A percentile compares a stretch with the other conserved stretches of the same genome.
Conservation (phyloP, 2,329 filamentous ascomycete species). For the Ophiostoma montium region DNA sequence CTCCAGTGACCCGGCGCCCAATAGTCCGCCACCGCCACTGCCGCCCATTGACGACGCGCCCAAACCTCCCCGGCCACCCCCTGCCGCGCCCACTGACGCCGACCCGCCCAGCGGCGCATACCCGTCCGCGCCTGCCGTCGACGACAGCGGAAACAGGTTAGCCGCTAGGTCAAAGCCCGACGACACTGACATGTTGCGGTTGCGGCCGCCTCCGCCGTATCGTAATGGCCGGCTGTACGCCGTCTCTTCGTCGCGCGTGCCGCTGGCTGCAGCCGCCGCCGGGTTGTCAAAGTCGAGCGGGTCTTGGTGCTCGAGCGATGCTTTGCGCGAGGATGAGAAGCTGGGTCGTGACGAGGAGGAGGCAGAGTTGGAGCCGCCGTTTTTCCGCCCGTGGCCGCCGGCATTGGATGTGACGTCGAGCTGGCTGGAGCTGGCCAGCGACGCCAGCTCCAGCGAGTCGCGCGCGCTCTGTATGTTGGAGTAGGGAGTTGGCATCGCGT, state of each 20-base stretch:
- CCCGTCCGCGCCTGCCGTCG: conserved; percentile 49
- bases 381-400: conserved; percentile 30
- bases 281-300: conserved; percentile 52
- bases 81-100: conserved; percentile 31
- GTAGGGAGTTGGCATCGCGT: conserved; percentile 27
- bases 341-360: conserved; percentile 66
- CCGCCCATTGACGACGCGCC: conserved; percentile 34
- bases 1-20: conserved; percentile 71
- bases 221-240: conserved; percentile 27
- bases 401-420: conserved; percentile 41
- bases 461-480: conserved; percentile 40
- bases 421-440: conserved; percentile 70
- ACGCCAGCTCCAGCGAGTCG: conserved; percentile 93
- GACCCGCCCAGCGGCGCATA: conserved; percentile 73
- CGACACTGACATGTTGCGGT: conserved; percentile 73
- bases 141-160: conserved; percentile 82
- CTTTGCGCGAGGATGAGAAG: conserved; percentile 77
- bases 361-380: conserved; percentile 16
- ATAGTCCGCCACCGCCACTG: conserved; percentile 37
- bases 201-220: conserved; percentile 26
- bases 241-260: conserved; percentile 16
- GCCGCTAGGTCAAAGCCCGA: conserved; percentile 94
- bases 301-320: conserved; percentile 80
- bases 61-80: conserved; percentile 46
- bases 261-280: conserved; percentile 19